Percentiles rank a stretch among this genome's conserved stretches.
Conservation (phyloP, 805 yeast genomes). For the Blastobotrys muscicola region DNA sequence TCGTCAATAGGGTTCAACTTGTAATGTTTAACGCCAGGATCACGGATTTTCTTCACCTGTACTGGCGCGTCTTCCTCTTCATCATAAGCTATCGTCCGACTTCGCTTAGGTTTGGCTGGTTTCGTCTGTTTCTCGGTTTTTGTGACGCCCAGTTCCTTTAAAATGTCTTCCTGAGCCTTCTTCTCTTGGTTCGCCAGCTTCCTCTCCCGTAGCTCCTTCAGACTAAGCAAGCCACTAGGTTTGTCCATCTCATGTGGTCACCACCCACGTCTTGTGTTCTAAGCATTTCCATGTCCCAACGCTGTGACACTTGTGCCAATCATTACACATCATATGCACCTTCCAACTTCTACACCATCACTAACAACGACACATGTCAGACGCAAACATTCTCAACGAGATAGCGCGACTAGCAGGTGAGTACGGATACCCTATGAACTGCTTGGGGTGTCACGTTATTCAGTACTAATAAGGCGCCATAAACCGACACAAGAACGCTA, state of each 20-base stretch:
- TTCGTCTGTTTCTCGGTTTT: background rate
- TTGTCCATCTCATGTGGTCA: background rate
- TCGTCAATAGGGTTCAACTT: constrained; percentile 6
- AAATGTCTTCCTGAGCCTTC: background rate
- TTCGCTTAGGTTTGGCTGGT: background rate
- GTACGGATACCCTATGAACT: background rate
- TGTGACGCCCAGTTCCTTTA: background rate
- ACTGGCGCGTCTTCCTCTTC: background rate
- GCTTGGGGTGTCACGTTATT: background rate
- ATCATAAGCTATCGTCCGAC: constrained; percentile 2
- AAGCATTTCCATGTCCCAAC: background rate
- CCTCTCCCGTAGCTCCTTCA: background rate
- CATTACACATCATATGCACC: background rate
- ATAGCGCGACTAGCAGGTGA: constrained; percentile 19
- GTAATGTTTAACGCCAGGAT: background rate
- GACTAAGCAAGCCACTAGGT: background rate
- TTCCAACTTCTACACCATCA: background rate
- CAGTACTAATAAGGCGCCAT: constrained; percentile 14
- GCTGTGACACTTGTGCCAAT: background rate
- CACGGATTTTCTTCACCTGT: background rate
- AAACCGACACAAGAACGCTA: constrained; percentile 15
- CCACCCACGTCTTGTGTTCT: background rate
- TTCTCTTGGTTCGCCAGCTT: background rate
- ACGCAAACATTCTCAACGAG: constrained; percentile 14
- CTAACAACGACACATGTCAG: constrained; percentile 10